Evolutionary conservation across 106 monocot species (phyloP).

Genomic region (Vanilla planifolia): DNA sequence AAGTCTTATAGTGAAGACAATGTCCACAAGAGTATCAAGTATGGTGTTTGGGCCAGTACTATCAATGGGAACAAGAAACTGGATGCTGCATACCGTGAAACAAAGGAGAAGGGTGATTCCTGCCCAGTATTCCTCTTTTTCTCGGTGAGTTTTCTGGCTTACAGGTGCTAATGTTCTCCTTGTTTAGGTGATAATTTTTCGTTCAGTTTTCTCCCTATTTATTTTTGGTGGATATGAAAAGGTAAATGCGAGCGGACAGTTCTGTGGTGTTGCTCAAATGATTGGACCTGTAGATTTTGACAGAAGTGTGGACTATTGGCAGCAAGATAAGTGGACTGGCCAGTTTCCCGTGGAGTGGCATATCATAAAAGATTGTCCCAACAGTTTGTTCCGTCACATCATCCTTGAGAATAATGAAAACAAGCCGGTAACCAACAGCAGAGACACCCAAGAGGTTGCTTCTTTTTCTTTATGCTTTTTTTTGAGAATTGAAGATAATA

Average conservation of each 20-base stretch:
- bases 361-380: slow-evolving; percentile 83
- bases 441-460: slow-evolving; percentile 90
- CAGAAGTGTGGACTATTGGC: slow-evolving; percentile 90
- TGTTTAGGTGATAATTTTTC: not conserved
- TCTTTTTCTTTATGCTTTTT: not conserved
- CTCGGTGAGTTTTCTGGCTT: slow-evolving; percentile 52
- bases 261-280: slow-evolving; percentile 96
- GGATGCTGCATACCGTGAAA: slow-evolving; percentile 68
- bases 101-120: slow-evolving; percentile 41
- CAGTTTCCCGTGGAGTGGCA: slow-evolving; percentile 93
- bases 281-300: slow-evolving; percentile 86
- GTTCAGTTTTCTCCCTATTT: not conserved
- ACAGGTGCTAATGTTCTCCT: not conserved
- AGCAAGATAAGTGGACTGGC: slow-evolving; percentile 91
- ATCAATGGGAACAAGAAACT: slow-evolving; percentile 83
- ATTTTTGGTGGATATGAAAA: not conserved
- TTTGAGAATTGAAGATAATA: no score
- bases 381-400: slow-evolving; percentile 79
- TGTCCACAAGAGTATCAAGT: slow-evolving; percentile 93
- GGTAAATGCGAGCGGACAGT: slow-evolving; percentile 80
- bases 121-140: slow-evolving; percentile 86
- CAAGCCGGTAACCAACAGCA: slow-evolving; percentile 94
- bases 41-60: slow-evolving; percentile 97
- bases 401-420: slow-evolving; percentile 92
- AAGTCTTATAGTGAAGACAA: slow-evolving; percentile 98